Evolutionary conservation across 306 rosid genomes (phyloP).

Genomic region (Arachis stenosperma): DNA sequence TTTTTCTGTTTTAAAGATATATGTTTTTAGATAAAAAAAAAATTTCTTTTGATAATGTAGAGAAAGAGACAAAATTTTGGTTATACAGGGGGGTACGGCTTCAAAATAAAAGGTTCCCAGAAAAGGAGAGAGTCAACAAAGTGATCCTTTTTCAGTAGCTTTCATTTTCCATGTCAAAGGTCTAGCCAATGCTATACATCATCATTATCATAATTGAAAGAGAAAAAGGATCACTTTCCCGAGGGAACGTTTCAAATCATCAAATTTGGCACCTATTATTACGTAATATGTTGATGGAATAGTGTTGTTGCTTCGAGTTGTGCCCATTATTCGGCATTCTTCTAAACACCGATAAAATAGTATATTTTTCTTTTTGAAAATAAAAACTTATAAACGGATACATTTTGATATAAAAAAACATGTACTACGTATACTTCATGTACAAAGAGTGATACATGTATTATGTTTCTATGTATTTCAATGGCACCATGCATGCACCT

Average conservation of each 20-base stretch:
- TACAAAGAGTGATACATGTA: too few species aligned
- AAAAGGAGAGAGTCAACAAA: constrained; percentile 56
- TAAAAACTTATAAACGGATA: too few species aligned
- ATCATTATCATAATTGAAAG: constrained; percentile 44
- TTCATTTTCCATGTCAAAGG: constrained; percentile 40
- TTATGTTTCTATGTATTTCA: not conserved
- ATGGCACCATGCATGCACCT: constrained; percentile 1
- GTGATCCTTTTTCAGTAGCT: constrained; percentile 45
- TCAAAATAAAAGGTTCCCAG: constrained; percentile 26
- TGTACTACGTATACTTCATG: too few species aligned
- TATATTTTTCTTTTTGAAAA: too few species aligned
- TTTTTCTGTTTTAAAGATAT: too few species aligned
- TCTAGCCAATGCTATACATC: constrained; percentile 42
- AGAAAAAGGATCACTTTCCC: constrained; percentile 16
- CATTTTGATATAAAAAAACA: too few species aligned
- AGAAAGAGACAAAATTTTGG: constrained; percentile 38
- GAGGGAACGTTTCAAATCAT: constrained; percentile 36
- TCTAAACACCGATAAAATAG: too few species aligned
- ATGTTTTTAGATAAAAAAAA: too few species aligned
- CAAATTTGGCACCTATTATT: constrained; percentile 40
- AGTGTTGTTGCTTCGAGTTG: not conserved
- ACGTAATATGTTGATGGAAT: constrained; percentile 16
- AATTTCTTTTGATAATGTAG: not conserved
- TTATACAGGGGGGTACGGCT: constrained; percentile 45
- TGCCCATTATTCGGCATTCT: too few species aligned